Evolutionary conservation across 257 asterid genomes (phyloP).

Genomic region (Nyctanthes arbortristis): DNA sequence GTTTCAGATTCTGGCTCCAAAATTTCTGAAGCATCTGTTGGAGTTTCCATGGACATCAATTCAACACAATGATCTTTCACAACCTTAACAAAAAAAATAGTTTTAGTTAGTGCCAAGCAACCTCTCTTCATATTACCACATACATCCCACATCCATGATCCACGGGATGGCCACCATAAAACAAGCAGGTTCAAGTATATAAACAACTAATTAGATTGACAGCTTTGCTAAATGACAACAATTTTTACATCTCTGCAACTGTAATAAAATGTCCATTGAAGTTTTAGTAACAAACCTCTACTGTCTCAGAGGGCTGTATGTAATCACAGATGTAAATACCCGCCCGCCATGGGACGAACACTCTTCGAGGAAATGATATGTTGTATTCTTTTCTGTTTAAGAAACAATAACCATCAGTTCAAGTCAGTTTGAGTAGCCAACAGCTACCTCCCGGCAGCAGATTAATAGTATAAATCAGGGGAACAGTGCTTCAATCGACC

Average conservation of each 20-base stretch:
- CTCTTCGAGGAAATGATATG: conserved; percentile 80
- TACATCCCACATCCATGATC: background rate
- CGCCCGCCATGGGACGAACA: conserved; percentile 86
- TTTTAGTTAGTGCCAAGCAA: background rate
- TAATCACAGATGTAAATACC: conserved; percentile 85
- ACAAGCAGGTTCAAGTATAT: background rate
- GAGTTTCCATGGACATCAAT: conserved; percentile 74
- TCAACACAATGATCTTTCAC: conserved; percentile 72
- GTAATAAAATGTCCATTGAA: no score
- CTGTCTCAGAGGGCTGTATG: conserved; percentile 69
- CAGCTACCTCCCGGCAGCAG: conserved; percentile 18
- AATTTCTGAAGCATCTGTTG: conserved; percentile 58
- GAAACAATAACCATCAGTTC: conserved; percentile 23
- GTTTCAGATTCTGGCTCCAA: conserved; percentile 78
- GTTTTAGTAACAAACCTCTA: no score
- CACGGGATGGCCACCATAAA: background rate
- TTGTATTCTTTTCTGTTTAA: conserved; percentile 57
- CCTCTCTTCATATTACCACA: conserved; percentile 9
- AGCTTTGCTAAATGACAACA: background rate
- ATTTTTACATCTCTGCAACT: background rate
- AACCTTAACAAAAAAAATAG: conserved; percentile 39
- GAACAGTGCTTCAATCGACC: background rate
- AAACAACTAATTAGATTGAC: background rate
- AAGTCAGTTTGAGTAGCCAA: conserved; percentile 26
- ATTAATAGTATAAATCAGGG: conserved; percentile 10